Conservation (phyloP, 2,329 filamentous ascomycete species). For the Fusarium haematococcum region DNA sequence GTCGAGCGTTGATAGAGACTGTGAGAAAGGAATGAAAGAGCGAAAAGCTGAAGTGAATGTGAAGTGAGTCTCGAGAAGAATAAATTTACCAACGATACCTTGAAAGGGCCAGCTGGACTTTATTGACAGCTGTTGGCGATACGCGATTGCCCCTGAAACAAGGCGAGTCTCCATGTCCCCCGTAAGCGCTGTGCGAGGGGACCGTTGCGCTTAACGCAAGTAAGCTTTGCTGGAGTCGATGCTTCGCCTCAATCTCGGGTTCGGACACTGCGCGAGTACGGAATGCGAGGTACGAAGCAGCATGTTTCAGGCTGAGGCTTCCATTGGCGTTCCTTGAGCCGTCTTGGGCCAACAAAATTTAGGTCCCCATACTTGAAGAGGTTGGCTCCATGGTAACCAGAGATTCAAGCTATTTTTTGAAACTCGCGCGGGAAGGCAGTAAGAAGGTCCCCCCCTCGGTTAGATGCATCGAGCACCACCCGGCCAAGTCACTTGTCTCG, state of each 20-base stretch:
- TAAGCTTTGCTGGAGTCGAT: neutral
- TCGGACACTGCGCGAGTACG: neutral
- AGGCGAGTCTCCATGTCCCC: neutral
- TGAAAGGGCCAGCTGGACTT: neutral
- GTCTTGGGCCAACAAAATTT: too few relatives aligned
- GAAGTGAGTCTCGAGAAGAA: neutral
- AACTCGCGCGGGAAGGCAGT: too few relatives aligned
- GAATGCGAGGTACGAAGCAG: neutral
- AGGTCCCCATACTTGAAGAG: neutral
- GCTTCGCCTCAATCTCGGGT: neutral
- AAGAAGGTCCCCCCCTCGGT: too few relatives aligned
- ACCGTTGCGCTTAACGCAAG: neutral
- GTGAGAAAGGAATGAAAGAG: neutral
- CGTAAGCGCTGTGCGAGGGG: neutral
- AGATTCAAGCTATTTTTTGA: too few relatives aligned
- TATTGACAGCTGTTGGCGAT: neutral
- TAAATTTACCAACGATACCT: rapidly evolving
- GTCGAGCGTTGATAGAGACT: neutral
- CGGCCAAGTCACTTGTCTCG: neutral
- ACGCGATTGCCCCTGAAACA: neutral
- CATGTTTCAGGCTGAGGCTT: neutral
- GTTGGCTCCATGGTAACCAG: neutral
- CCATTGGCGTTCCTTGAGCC: too few relatives aligned
- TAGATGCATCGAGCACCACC: too few relatives aligned
- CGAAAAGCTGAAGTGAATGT: neutral